These are phyloP conservation scores for Rhizopogon roseolus DNA, from an alignment of 768 basidiomycete species.

Conservation along the genomic window DNA sequence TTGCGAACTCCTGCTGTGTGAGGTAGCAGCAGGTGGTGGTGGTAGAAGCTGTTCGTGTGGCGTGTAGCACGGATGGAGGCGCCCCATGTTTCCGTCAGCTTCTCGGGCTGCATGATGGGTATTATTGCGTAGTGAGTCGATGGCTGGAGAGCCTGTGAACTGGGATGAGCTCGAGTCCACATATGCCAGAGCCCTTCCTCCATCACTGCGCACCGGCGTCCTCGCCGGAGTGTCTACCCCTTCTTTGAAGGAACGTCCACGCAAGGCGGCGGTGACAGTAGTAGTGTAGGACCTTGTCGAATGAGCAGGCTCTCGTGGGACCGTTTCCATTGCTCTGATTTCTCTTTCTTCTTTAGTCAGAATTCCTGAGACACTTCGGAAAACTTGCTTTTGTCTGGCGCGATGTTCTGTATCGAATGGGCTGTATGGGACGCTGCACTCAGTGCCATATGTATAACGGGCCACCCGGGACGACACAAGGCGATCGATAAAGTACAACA, in stretches of 20 bases:
- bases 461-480: constrained; percentile 45
- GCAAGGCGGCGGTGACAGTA: not conserved
- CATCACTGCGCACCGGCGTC: not conserved
- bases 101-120: not conserved
- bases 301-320: too few species aligned
- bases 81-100: too few species aligned
- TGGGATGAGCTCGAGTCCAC: not conserved
- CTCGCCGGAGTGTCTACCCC: not conserved
- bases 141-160: not conserved
- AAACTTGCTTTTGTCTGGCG: constrained; percentile 25
- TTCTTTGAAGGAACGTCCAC: not conserved
- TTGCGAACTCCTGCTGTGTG: not conserved
- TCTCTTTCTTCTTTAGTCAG: not conserved
- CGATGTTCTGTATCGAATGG: constrained; percentile 35
- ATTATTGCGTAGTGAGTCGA: not conserved
- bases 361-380: constrained; percentile 33
- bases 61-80: too few species aligned
- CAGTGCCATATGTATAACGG: constrained; percentile 43
- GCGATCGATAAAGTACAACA: constrained; percentile 39
- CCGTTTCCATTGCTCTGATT: too few species aligned
- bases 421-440: constrained; percentile 33
- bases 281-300: too few species aligned
- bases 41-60: not conserved
- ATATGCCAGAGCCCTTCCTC: not conserved
- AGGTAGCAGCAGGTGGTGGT: too few species aligned